Evolutionary conservation across 2,329 filamentous ascomycete genomes (phyloP).

Genomic region (Fusarium sterilihyphosum): DNA sequence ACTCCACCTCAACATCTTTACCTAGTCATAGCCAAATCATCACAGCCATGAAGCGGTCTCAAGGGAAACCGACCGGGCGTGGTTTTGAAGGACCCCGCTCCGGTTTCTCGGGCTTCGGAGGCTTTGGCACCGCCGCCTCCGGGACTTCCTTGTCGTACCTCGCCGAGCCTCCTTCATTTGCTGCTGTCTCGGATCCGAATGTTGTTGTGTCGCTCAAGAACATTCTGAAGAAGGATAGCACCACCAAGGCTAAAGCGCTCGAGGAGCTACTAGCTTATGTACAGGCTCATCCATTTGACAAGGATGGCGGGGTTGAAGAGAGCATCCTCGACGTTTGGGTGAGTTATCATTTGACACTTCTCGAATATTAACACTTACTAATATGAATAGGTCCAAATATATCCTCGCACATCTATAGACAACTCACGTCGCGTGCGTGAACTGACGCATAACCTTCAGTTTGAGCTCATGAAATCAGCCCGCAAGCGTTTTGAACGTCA

Average conservation of each 20-base stretch:
- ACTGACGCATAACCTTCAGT: constrained; percentile 80
- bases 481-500: constrained; percentile 87
- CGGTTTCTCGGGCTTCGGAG: constrained; percentile 40
- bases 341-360: constrained; percentile 13
- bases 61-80: constrained; percentile 41
- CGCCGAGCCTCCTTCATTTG: constrained; percentile 83
- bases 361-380: neutral
- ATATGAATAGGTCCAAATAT: constrained; percentile 75
- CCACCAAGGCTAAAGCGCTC: constrained; percentile 88
- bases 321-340: constrained; percentile 90
- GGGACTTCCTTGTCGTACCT: constrained; percentile 80
- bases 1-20: neutral
- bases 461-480: constrained; percentile 66
- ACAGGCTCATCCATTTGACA: constrained; percentile 61
- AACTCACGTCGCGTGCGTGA: constrained; percentile 88
- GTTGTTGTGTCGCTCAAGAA: constrained; percentile 93
- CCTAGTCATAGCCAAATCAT: neutral
- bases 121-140: constrained; percentile 51
- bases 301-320: constrained; percentile 76
- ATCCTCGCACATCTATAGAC: constrained; percentile 90
- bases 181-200: constrained; percentile 79
- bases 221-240: constrained; percentile 89
- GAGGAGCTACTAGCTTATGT: constrained; percentile 82
- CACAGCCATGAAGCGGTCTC: constrained; percentile 44
- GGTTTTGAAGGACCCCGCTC: constrained; percentile 41